Evolutionary conservation across 1,284 basidiomycete species (phyloP), one percentile per base, ranked within the genome.

Genomic region (Fomitiporia mediterranea): DNA sequence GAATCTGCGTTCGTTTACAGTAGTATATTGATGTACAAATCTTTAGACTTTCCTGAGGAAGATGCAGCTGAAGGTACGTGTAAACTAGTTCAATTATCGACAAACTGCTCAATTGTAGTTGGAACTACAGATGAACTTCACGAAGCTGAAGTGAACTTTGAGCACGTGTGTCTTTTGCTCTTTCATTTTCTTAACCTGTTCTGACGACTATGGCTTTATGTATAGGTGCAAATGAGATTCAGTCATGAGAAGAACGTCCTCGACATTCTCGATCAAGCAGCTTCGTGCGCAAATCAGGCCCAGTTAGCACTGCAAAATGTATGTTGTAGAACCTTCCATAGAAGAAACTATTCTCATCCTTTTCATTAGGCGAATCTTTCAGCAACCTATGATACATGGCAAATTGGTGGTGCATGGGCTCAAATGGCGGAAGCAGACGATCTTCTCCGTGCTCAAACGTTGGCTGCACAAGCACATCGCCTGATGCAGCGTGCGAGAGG

Each of bases 21-120:
- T n/a, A n/a, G n/a, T n/a, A n/a, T n/a, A n/a, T n/a, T 17, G 9
- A 19, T 34, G 7, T 21, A 15, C 5, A 23, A 8, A 13, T 4
- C 32, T 13, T 25, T 8, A 59, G 58, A 59, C 28, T 59, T 59
- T 34, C 58, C 58, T 11, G 54, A 59, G 30, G 58, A 59, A 50
- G 58, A 59, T 42, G 49, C 54, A 21, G 58, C 58, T 1, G 58
- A 59, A 32, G n/a, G n/a, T n/a, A 7, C n/a, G n/a, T n/a, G n/a
- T n/a, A n/a, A n/a, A n/a, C n/a, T 17, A 11, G 9, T 34, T 4
- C 17, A 15, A 7, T 8, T 4, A 13, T 4, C 32, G 7, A 8
- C 8, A 59, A 55, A 59, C 28, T 59, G 56, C 35, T 55, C 58
- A 13, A 50, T 56, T 25, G 58, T 56, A 50, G 58, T 56, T 42